Evolutionary conservation across 495 filamentous ascomycete genomes (phyloP), one percentile per base, ranked within the genome.

Genomic region (Aspergillus sparsus): DNA sequence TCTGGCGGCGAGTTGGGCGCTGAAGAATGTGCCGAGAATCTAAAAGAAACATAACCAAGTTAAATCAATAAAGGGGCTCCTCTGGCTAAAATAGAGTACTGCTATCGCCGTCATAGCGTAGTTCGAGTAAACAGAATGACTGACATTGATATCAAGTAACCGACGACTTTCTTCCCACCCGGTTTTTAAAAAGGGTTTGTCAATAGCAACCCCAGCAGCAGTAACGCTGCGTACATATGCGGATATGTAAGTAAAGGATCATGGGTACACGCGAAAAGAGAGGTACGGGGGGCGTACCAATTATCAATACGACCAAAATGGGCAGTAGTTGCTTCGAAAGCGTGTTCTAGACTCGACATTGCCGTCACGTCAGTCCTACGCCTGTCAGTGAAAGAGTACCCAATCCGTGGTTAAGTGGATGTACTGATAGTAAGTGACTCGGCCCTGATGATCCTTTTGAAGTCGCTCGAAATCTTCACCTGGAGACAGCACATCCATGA

Each of bases 1-100:
- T 55, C 71, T 75, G 7, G 82, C 87, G 6, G 80, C 80, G 5
- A 86, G 86, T 58, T 89, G 89, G 0, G 87, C 87, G 47, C 85
- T 84, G 55, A 91, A 70, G 61, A 89, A 92, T 0, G 79, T 76
- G 0, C 88, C 89, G 4, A 52, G 49, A 0, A 52, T 15, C 49
- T 52, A 16, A 13, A 13, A 10, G 15, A 1, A 32, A 15, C 15
- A 36, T 6, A 7, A 7, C 12, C 36, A 0, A 1, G 3, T n/a
- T n/a, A n/a, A n/a, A n/a, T n/a, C n/a, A n/a, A n/a, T n/a, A n/a
- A n/a, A n/a, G n/a, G n/a, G n/a, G n/a, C n/a, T n/a, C n/a, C n/a
- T n/a, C n/a, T n/a, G n/a, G n/a, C n/a, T n/a, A n/a, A n/a, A n/a
- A n/a, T n/a, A n/a, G n/a, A n/a, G n/a, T n/a, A n/a, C n/a, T n/a